These are phyloP conservation scores for Naganishia vaughanmartiniae DNA, from an alignment of 768 basidiomycete species.

Conservation along the genomic window DNA sequence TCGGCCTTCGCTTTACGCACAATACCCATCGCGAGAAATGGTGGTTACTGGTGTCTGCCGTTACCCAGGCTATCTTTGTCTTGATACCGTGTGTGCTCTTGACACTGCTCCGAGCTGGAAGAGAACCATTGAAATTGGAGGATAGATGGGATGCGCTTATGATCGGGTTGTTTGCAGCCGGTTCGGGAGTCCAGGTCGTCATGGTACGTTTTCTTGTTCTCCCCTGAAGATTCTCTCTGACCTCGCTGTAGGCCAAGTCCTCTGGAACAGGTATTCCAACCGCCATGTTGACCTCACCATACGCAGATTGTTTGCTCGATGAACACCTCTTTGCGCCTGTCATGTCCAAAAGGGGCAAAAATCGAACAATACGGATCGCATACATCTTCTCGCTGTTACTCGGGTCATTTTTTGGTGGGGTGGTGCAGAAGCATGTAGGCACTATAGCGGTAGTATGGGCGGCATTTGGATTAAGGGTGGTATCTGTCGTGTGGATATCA, in stretches of 20 bases:
- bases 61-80: slow-evolving; percentile 4
- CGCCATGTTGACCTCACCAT: slow-evolving; percentile 17
- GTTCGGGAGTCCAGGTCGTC: slow-evolving; percentile 3
- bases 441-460: slow-evolving; percentile 8
- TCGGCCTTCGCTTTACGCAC: slow-evolving; percentile 11
- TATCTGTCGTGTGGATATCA: slow-evolving; percentile 15
- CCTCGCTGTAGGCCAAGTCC: slow-evolving; percentile 1
- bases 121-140: neutral
- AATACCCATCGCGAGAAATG: slow-evolving; percentile 19
- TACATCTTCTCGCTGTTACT: slow-evolving; percentile 11
- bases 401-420: slow-evolving; percentile 14
- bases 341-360: slow-evolving; percentile 9
- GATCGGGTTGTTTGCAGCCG: slow-evolving; percentile 4
- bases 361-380: neutral
- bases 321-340: slow-evolving; percentile 17
- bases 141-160: slow-evolving; percentile 6
- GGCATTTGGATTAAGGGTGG: slow-evolving; percentile 5
- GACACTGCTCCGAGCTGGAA: slow-evolving; percentile 3
- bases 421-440: slow-evolving; percentile 10
- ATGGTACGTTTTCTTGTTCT: neutral
- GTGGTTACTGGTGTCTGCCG: slow-evolving; percentile 13
- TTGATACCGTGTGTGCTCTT: neutral
- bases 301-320: slow-evolving; percentile 22
- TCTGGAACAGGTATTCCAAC: slow-evolving; percentile 18
- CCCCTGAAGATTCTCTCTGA: neutral